Evolutionary conservation across 2,329 filamentous ascomycete species (phyloP), one percentile per base, ranked within the genome.

Genomic region (Emericellopsis atlantica): DNA sequence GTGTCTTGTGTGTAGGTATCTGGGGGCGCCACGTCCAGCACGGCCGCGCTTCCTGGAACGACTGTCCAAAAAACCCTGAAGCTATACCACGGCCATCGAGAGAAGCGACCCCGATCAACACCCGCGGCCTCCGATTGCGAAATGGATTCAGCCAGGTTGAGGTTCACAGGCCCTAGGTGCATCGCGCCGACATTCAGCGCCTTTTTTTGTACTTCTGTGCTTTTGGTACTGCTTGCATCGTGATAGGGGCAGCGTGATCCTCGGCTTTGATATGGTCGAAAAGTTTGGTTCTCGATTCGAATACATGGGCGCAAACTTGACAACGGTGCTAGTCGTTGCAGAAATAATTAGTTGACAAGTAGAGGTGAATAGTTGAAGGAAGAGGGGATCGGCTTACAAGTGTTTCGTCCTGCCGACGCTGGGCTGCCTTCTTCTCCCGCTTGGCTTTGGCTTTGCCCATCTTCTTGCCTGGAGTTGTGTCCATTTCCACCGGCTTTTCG

Each of bases 231-330:
- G 26, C 12, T 7, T 29, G 26, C 26, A 12, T 12, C 31, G 41
- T 43, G 22, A 65, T 54, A 3, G 66, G 65, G 24, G 76, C 73
- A 6, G 80, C 82, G 61, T 92, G 84, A 9, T 64, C 64, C 15
- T 74, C 60, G 9, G 79, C 72, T 46, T 76, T 74, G 43, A 92
- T 69, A 57, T 93, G 87, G 40, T 73, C 66, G 55, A 90, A 90
- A 15, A 93, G 60, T 48, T 77, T 79, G 6, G 75, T 82, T 49
- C 78, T 81, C 2, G 81, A 86, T 0, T 74, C 47, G 42, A 74
- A 76, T 1, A 44, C 46, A 43, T 61, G 59, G 3, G 59, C 54
- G 48, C 72, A 76, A 14, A 64, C 56, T 22, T 58, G 52, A 48
- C 71, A 74, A 42, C 48, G 59, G 41, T 69, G 58, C 58, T 66